These are phyloP conservation scores for Fusarium coffeatum DNA, from an alignment of 2,329 filamentous ascomycete species.

Conservation along the genomic window DNA sequence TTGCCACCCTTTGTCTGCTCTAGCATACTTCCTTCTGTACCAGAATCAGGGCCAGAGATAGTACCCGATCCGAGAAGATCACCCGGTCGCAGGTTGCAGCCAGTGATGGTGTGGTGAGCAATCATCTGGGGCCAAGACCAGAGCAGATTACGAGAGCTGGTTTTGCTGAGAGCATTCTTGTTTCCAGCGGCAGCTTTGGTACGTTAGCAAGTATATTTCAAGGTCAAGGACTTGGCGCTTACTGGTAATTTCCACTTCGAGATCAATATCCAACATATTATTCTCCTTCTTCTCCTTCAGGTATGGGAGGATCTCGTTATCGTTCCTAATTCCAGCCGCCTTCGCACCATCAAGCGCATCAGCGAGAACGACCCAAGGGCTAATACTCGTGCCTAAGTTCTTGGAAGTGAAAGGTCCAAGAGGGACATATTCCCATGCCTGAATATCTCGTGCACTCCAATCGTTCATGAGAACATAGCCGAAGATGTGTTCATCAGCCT, in stretches of 20 bases:
- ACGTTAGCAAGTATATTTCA: accelerated
- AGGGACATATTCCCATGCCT: constrained; percentile 70
- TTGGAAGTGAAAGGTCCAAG: constrained; percentile 73
- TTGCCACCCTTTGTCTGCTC: constrained; percentile 80
- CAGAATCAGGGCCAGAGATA: constrained; percentile 72
- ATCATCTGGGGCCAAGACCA: constrained; percentile 90
- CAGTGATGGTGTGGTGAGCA: constrained; percentile 81
- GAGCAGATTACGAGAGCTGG: constrained; percentile 63
- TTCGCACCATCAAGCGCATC: constrained; percentile 61
- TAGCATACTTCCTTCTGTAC: constrained; percentile 75
- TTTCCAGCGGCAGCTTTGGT: constrained; percentile 47
- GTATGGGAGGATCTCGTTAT: constrained; percentile 52
- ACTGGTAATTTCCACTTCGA: constrained; percentile 55
- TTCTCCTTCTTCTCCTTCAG: constrained; percentile 66
- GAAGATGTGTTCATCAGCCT: constrained; percentile 77
- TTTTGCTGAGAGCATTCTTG: constrained; percentile 29
- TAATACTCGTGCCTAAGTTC: constrained; percentile 69
- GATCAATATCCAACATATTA: constrained; percentile 51
- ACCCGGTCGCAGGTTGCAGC: constrained; percentile 78
- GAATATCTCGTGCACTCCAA: constrained; percentile 72
- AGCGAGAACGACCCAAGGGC: constrained; percentile 70
- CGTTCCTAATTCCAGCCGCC: constrained; percentile 46
- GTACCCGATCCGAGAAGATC: constrained; percentile 83
- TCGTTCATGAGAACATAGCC: constrained; percentile 75
- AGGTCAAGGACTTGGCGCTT: constrained; percentile 13